These are phyloP conservation scores for Rubia yunnanensis DNA, from an alignment of 257 asterid species.

Conservation along the genomic window DNA sequence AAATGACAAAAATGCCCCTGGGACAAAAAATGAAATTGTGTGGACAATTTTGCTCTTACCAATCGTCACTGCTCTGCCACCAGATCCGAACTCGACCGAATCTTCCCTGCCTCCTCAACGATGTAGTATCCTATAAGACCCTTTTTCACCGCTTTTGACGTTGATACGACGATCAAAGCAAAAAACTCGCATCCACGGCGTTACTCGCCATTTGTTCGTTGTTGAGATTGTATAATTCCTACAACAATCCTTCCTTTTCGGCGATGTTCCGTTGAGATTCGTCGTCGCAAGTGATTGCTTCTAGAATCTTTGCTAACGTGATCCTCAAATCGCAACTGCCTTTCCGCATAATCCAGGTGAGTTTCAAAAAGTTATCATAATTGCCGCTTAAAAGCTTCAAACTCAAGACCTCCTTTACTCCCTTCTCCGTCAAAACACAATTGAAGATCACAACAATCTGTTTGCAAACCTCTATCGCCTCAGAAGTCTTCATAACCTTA, in stretches of 20 bases:
- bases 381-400: conserved; percentile 28
- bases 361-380: conserved; percentile 27
- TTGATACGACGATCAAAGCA: conserved; percentile 40
- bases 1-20: no score
- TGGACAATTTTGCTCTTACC: no score
- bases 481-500: conserved; percentile 21
- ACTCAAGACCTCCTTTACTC: conserved; percentile 33
- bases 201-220: conserved; percentile 18
- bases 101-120: conserved; percentile 30
- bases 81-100: conserved; percentile 37
- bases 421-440: conserved; percentile 33
- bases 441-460: conserved; percentile 43
- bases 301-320: conserved; percentile 48
- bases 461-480: conserved; percentile 39
- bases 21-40: no score
- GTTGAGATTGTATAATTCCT: conserved; percentile 37
- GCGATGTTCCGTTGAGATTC: conserved; percentile 52
- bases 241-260: conserved; percentile 36
- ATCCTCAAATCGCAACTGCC: conserved; percentile 50
- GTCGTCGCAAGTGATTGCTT: conserved; percentile 35
- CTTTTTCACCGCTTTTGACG: conserved; percentile 48
- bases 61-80: no score
- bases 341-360: conserved; percentile 30
- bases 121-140: conserved; percentile 62
- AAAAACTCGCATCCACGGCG: conserved; percentile 40